Evolutionary conservation across 139 green algal genomes (phyloP).

Genomic region (Chlorella sp.): DNA sequence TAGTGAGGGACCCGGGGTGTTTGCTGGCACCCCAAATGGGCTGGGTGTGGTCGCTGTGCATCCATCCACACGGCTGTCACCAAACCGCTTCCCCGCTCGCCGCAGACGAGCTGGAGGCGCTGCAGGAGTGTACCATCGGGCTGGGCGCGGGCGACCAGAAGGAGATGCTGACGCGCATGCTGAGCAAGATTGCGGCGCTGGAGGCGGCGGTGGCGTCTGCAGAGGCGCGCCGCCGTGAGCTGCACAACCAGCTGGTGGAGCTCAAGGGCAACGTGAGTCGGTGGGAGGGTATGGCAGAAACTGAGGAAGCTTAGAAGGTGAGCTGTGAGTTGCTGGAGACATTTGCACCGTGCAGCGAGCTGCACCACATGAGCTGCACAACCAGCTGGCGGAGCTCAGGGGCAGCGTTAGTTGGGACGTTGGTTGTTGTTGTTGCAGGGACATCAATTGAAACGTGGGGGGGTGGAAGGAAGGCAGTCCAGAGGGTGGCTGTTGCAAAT

Average conservation of each 20-base stretch:
- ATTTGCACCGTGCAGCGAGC: too few species aligned
- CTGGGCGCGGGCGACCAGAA: constrained; percentile 71
- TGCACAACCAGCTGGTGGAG: constrained; percentile 92
- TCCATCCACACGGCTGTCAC: not conserved
- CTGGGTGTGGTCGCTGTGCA: too few species aligned
- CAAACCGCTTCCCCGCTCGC: not conserved
- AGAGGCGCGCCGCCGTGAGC: constrained; percentile 65
- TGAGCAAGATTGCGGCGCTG: constrained; percentile 72
- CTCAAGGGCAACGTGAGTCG: constrained; percentile 81
- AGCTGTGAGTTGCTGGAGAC: too few species aligned
- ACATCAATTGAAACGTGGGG: too few species aligned
- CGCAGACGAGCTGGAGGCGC: constrained; percentile 77
- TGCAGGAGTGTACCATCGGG: constrained; percentile 65
- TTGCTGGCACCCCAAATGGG: too few species aligned
- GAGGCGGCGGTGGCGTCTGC: constrained; percentile 68
- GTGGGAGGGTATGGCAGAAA: too few species aligned
- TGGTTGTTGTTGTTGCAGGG: too few species aligned
- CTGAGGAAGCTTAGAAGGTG: too few species aligned
- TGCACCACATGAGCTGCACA: constrained; percentile 84
- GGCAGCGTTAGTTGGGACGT: constrained; percentile 81
- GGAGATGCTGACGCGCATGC: constrained; percentile 77
- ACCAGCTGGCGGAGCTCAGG: constrained; percentile 86
- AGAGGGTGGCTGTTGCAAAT: too few species aligned
- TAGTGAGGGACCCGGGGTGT: too few species aligned
- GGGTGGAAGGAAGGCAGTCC: not conserved